Conservation (phyloP, 225 moss, liverwort and hornwort genomes). For the Sphagnum contortum region DNA sequence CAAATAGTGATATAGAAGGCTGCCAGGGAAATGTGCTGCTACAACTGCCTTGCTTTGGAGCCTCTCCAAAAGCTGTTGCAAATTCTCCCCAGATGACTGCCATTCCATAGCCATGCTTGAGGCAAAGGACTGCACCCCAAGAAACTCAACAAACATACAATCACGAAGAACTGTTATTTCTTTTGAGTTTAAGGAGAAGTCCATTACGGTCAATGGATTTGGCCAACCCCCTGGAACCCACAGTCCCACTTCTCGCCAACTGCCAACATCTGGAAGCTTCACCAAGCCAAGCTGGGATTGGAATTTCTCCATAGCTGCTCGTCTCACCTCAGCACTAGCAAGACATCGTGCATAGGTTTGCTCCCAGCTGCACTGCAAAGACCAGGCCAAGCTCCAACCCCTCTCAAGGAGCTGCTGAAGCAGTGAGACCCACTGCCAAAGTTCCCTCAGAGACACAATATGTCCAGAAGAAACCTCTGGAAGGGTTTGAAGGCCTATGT, state of each 20-base stretch:
- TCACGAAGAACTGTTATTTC: slow-evolving; percentile 66
- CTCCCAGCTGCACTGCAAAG: slow-evolving; percentile 86
- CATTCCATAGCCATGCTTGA: slow-evolving; percentile 31
- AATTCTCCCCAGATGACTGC: slow-evolving; percentile 20
- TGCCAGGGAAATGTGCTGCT: slow-evolving; percentile 28
- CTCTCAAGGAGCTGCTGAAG: slow-evolving; percentile 80
- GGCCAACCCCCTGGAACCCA: slow-evolving; percentile 92
- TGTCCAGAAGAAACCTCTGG: slow-evolving; percentile 42
- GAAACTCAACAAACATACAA: slow-evolving; percentile 55
- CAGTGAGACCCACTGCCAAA: slow-evolving; percentile 81
- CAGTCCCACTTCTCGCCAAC: slow-evolving; percentile 37
- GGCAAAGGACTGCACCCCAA: slow-evolving; percentile 43
- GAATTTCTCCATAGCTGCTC: slow-evolving; percentile 56
- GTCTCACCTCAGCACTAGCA: slow-evolving; percentile 43
- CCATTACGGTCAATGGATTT: slow-evolving; percentile 39
- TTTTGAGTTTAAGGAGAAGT: slow-evolving; percentile 45
- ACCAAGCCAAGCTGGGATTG: slow-evolving; percentile 33
- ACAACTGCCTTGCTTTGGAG: slow-evolving; percentile 20
- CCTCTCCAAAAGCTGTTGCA: slow-evolving; percentile 15
- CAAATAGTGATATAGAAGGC: slow-evolving; percentile 30
- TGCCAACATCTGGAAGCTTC: slow-evolving; percentile 24
- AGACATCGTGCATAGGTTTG: slow-evolving; percentile 76
- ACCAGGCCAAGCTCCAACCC: slow-evolving; percentile 61
- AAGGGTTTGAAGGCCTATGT: slow-evolving; percentile 45
- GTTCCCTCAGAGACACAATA: slow-evolving; percentile 59